phyloP scores from a whole-genome alignment of 305 asterid species.

The Ajuga reptans region DNA sequence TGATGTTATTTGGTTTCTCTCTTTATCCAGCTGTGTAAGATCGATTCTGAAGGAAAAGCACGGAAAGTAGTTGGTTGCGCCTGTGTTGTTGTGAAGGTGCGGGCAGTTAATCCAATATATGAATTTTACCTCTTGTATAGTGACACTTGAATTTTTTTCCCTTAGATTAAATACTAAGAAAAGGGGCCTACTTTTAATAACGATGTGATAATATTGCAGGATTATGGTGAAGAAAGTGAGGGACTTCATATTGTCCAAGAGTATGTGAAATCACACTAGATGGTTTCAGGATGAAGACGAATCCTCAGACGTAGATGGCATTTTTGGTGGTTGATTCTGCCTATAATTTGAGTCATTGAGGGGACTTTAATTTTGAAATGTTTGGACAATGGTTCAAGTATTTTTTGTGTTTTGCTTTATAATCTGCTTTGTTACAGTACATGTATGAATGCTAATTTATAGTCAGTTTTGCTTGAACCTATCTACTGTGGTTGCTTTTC shows the following conservation, averaged over 20 bases:
- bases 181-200: not conserved
- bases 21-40: conserved; percentile 42
- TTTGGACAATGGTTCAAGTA: not conserved
- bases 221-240: conserved; percentile 48
- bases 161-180: not conserved
- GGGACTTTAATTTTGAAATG: conserved; percentile 1
- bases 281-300: conserved; percentile 24
- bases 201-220: conserved; percentile 28
- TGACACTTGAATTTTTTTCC: too few species aligned
- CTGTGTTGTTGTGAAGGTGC: conserved; percentile 60
- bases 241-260: conserved; percentile 41
- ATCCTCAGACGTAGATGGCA: not conserved
- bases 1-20: not conserved
- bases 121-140: too few species aligned
- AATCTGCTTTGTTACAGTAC: not conserved
- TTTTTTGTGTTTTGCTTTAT: not conserved
- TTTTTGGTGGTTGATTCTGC: not conserved
- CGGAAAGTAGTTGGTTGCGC: conserved; percentile 61
- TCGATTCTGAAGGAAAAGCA: conserved; percentile 60
- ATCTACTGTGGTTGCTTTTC: too few species aligned
- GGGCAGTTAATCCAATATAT: too few species aligned
- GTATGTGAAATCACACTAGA: conserved; percentile 34
- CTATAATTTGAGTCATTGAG: not conserved
- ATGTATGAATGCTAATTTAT: not conserved
- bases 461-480: not conserved